A percentile compares a stretch with the other conserved stretches of the same genome.
phyloP scores from a whole-genome alignment of 2,329 filamentous ascomycete species.

The Sarocladium oryzae region DNA sequence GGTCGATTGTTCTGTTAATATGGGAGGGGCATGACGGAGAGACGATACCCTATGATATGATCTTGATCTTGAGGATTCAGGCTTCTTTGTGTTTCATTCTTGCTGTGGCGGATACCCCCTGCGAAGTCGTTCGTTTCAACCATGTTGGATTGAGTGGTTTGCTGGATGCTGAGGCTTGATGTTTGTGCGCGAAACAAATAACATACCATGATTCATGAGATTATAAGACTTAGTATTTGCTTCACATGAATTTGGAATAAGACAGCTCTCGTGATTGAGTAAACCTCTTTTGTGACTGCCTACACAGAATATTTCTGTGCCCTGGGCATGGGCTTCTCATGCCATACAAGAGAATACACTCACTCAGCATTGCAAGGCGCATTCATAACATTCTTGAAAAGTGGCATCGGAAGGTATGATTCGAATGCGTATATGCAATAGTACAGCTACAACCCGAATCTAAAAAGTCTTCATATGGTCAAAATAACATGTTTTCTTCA shows the following conservation, averaged over 20 bases:
- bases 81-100: background rate
- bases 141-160: background rate
- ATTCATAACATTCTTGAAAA: too few relatives aligned
- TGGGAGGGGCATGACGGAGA: background rate
- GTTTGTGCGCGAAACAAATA: background rate
- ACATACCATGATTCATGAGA: background rate
- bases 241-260: too few relatives aligned
- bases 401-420: background rate
- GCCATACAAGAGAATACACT: background rate
- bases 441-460: background rate
- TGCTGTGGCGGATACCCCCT: conserved; percentile 6
- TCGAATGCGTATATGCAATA: background rate
- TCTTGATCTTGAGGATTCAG: conserved; percentile 8
- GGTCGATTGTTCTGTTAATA: background rate
- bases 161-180: conserved; percentile 2
- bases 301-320: too few relatives aligned
- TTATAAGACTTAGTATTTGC: too few relatives aligned
- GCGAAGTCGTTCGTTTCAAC: background rate
- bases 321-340: too few relatives aligned
- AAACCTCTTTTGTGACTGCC: too few relatives aligned
- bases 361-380: too few relatives aligned
- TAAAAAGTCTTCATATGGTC: background rate
- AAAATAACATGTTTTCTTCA: background rate
- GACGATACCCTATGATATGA: conserved; percentile 9
- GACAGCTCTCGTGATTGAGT: background rate